phyloP scores from a whole-genome alignment of 2,329 filamentous ascomycete genomes.

The Colletotrichum sojae region DNA sequence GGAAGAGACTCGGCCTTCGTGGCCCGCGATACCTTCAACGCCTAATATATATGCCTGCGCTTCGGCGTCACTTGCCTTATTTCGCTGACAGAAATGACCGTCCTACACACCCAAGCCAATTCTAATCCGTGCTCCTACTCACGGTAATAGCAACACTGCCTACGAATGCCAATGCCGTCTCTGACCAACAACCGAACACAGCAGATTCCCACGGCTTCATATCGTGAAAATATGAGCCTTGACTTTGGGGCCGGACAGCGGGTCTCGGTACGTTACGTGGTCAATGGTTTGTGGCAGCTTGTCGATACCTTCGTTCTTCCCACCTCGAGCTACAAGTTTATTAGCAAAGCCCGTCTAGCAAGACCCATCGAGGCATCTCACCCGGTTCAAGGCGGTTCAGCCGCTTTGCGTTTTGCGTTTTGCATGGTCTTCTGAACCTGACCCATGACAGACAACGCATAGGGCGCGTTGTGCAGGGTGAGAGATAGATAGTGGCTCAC shows the following conservation, averaged over 20 bases:
- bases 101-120: too few species aligned
- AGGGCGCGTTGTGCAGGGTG: not conserved
- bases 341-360: too few species aligned
- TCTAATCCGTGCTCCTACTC: too few species aligned
- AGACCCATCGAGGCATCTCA: not conserved
- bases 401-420: constrained; percentile 1
- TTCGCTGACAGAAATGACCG: too few species aligned
- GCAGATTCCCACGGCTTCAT: not conserved
- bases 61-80: too few species aligned
- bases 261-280: constrained; percentile 29
- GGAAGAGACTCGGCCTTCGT: too few species aligned
- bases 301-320: constrained; percentile 9
- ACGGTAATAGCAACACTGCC: too few species aligned
- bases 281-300: constrained; percentile 12
- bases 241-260: constrained; percentile 11
- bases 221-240: constrained; percentile 25
- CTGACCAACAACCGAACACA: too few species aligned
- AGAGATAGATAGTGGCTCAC: constrained; percentile 18
- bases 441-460: constrained; percentile 5
- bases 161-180: too few species aligned
- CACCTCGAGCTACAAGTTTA: not conserved
- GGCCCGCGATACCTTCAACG: too few species aligned
- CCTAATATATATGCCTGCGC: too few species aligned
- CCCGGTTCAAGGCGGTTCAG: constrained; percentile 12
- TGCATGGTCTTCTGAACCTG: constrained; percentile 18